These are phyloP conservation scores for Ganoderma meredithae DNA, from an alignment of 1,284 basidiomycete genomes.

Conservation along the genomic window DNA sequence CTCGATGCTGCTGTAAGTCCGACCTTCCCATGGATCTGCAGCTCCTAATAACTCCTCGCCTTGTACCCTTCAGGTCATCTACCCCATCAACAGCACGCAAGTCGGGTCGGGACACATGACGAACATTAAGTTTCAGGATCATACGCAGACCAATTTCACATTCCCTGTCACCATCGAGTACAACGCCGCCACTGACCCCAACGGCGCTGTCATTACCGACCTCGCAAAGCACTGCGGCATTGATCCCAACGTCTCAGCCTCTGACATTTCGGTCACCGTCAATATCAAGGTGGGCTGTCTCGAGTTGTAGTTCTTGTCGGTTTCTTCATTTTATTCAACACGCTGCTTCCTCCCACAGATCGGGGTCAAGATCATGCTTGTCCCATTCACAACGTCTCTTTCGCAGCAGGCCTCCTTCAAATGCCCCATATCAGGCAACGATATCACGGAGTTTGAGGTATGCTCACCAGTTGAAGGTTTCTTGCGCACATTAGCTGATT, in stretches of 20 bases:
- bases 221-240: constrained; percentile 75
- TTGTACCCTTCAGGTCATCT: constrained; percentile 59
- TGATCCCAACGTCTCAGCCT: constrained; percentile 45
- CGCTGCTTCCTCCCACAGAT: constrained; percentile 50
- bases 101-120: constrained; percentile 74
- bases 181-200: constrained; percentile 65
- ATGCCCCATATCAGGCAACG: constrained; percentile 62
- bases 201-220: constrained; percentile 67
- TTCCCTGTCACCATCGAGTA: constrained; percentile 87
- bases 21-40: neutral
- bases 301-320: too few relatives aligned
- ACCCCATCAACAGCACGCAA: constrained; percentile 74
- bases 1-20: constrained; percentile 71
- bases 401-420: constrained; percentile 70
- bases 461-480: constrained; percentile 14
- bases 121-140: constrained; percentile 70
- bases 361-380: constrained; percentile 66
- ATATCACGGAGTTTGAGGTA: constrained; percentile 45
- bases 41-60: neutral
- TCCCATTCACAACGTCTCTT: constrained; percentile 76
- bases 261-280: constrained; percentile 73
- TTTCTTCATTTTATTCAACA: neutral
- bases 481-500: neutral
- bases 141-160: constrained; percentile 75
- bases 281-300: constrained; percentile 61